Evolutionary conservation across 305 asterid genomes (phyloP), one percentile per base, ranked within the genome.

Genomic region (Fraxinus baroniana): DNA sequence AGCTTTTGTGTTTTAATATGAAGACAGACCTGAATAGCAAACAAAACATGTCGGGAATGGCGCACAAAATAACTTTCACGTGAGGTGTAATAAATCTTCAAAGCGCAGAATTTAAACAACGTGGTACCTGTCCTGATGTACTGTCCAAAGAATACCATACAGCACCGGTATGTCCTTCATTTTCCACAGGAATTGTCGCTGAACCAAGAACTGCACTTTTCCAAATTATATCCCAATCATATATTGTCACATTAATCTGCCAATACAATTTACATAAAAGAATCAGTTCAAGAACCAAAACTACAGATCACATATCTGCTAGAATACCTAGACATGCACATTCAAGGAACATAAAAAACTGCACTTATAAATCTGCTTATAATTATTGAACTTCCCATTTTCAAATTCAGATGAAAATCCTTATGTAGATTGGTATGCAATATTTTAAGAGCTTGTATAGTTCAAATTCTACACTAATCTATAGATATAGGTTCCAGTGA

Each of bases 141-240:
- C 94, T 89, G 86, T 91, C 94, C 91, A 96, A 81, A 32, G 93
- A 30, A 86, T 94, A 86, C 99, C 99, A 96, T 28, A 86, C 85
- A 8, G 97, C 94, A 82, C 95, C 94, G 80, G 88, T 86, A 82
- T 90, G 94, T 80, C 95, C 97, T 92, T 97, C 98, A 68, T 87
- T 86, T 86, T 90, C 97, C 80, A 94, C 89, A 83, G 89, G 92
- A 85, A 97, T 88, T 44, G 87, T 89, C 79, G 86, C 98, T n/a
- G 98, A 91, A 80, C 99, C 99, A 89, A 97, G 99, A 86, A 97
- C 97, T 83, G 99, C 93, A 92, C 95, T 94, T 91, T 94, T 94
- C 99, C 99, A 97, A 86, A 97, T 90, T 87, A 97, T 94, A 89
- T 97, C 99, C 99, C 99, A 97, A 86, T 97, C 99, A 92, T 93